A percentile compares a stretch with the other conserved stretches of the same genome.
These are phyloP conservation scores for Penicillium sp. DNA, from an alignment of 2,329 filamentous ascomycete genomes.

Conservation along the genomic window DNA sequence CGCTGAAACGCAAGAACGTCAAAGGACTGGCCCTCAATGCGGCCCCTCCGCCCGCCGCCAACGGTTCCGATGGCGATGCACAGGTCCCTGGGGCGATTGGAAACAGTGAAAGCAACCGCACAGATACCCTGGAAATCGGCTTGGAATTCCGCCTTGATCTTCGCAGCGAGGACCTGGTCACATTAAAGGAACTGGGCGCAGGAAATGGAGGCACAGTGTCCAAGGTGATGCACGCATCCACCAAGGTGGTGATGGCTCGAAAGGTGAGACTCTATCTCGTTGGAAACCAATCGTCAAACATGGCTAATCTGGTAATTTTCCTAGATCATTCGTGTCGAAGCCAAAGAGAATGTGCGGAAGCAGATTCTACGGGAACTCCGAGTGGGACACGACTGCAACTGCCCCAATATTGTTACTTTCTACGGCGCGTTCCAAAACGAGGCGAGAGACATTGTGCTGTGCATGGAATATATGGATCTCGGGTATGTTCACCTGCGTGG, in stretches of 20 bases:
- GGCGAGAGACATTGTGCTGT: constrained; percentile 97
- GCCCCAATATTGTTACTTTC: constrained; percentile 94
- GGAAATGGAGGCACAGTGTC: constrained; percentile 98
- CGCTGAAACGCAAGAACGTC: constrained; percentile 98
- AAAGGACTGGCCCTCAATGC: constrained; percentile 90
- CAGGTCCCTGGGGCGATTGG: constrained; percentile 61
- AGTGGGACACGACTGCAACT: constrained; percentile 98
- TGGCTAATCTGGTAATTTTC: constrained; percentile 2
- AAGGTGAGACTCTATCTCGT: constrained; percentile 65
- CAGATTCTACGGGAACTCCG: constrained; percentile 95
- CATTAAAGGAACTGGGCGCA: constrained; percentile 90
- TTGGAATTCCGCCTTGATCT: constrained; percentile 95
- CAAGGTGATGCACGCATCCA: constrained; percentile 93
- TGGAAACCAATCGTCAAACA: background rate
- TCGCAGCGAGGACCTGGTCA: constrained; percentile 85
- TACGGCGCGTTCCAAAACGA: constrained; percentile 97
- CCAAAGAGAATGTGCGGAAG: constrained; percentile 94
- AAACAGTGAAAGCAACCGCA: constrained; percentile 60
- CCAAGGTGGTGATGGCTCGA: constrained; percentile 94
- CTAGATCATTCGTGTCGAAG: constrained; percentile 97
- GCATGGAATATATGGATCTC: constrained; percentile 99
- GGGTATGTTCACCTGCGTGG: constrained; percentile 65
- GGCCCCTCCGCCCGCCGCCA: constrained; percentile 67
- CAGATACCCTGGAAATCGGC: constrained; percentile 85
- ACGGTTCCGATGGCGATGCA: constrained; percentile 71